Base-by-base conservation (phyloP, 345 rosid genomes). In the Rhizophora mangle region DNA sequence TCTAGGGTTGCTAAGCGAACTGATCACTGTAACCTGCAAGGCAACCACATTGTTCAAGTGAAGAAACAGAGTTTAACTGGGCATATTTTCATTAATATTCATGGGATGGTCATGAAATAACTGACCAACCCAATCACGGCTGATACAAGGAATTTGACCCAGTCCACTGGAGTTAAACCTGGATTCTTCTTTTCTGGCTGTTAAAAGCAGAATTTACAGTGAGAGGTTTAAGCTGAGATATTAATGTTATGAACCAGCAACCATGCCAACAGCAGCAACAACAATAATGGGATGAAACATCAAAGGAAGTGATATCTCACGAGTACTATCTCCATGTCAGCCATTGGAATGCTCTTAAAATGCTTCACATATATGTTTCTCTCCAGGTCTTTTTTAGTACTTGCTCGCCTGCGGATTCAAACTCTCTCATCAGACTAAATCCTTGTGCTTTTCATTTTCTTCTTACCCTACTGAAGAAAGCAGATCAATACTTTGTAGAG, bases 121-220 rank as follows among this genome's bases (percentile, higher is more conserved):
- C 74, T 64, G 53, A 75, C 79, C 79, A 75, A 49, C n/a, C 79
- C 79, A 49, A 75, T 39, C 16, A 70, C 13, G 52, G 79, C 74
- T 59, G 79, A 69, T 11, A 29, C 79, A 22, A 75, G 30, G 67
- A 75, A 75, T 37, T 59, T 69, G 43, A 75, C 79, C 79, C 79
- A 75, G 20, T 75, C 79, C 79, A 69, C 61, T 37, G 79, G 79
- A 69, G 74, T 75, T 52, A 75, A 64, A 46, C 79, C 79, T 1
- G 79, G 74, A 65, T 69, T 75, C 19, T 69, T 75, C 79, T 70
- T 75, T 27, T 75, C 79, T 26, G 79, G 79, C 79, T 75, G 67
- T 59, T 53, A 13, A 43, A 13, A 24, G n/a, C 52, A 56, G 37
- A 32, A 34, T 20, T 46, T 74, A 49, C 59, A 62, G 16, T 2